Percentiles rank a stretch among this genome's conserved stretches.
These are phyloP conservation scores for Coleophoma eucalyptorum DNA, from an alignment of 2,329 filamentous ascomycete species.

Conservation along the genomic window DNA sequence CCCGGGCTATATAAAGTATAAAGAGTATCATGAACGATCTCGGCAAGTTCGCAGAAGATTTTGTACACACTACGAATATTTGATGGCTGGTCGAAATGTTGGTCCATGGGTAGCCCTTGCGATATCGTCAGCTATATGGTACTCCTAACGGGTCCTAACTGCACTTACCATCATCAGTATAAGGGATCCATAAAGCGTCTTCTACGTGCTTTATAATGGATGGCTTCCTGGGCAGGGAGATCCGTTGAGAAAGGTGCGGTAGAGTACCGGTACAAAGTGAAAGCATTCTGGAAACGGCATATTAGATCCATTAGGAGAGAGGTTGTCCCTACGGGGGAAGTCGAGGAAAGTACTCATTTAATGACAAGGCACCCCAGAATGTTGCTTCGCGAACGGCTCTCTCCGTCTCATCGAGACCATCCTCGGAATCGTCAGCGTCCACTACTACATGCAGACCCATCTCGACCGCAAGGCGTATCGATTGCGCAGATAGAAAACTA, in stretches of 20 bases:
- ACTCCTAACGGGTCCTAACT: too few species aligned
- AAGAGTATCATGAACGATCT: constrained; percentile 62
- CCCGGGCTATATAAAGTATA: constrained; percentile 67
- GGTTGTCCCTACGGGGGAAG: too few species aligned
- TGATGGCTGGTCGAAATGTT: constrained; percentile 59
- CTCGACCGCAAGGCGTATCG: constrained; percentile 64
- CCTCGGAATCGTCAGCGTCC: neutral
- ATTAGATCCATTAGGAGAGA: too few species aligned
- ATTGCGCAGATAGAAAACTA: constrained; percentile 70
- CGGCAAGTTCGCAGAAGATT: constrained; percentile 68
- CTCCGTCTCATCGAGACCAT: constrained; percentile 31
- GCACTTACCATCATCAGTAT: constrained; percentile 25
- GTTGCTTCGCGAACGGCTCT: constrained; percentile 43
- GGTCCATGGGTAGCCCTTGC: constrained; percentile 34
- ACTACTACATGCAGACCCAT: constrained; percentile 18
- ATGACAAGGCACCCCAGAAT: constrained; percentile 45
- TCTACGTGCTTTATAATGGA: constrained; percentile 57
- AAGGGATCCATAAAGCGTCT: constrained; percentile 44
- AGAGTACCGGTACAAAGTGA: too few species aligned
- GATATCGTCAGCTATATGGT: too few species aligned
- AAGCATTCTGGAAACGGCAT: too few species aligned
- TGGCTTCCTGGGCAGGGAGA: constrained; percentile 43
- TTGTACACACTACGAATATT: constrained; percentile 67
- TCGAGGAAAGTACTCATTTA: constrained; percentile 59
- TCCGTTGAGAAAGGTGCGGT: too few species aligned